Base-by-base conservation (phyloP, 2,329 filamentous ascomycete genomes). In the Paraconiothyrium sp. region DNA sequence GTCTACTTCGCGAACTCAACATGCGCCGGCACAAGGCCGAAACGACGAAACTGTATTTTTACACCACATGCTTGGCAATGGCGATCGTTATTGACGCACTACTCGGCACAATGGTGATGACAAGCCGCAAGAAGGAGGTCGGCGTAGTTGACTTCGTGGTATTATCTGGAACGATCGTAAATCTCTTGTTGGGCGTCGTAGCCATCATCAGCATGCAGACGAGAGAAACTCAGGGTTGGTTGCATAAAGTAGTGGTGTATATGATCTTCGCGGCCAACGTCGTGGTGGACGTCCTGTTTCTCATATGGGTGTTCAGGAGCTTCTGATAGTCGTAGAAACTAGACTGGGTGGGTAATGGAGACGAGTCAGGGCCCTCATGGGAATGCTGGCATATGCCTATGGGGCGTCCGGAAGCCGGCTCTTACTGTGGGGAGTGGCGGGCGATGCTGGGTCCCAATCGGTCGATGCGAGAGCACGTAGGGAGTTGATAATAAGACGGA, bases 131-230 rank as follows among this genome's bases (percentile, higher is more conserved):
- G 72, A 90, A 86, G 74, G 83, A 90, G 66, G 83, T 86, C 4
- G 83, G 88, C n/a, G 88, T 92, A 75, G 92, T 94, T 3, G 90
- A 94, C 69, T 87, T 86, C 0, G 91, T 89, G 9, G 90, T 92
- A 1, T 84, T 91, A 1, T 82, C 92, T 44, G 91, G 90, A 10
- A 88, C 90, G 16, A 84, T 91, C 35, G 83, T 86, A 34, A 91
- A 89, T 65, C 75, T 93, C 44, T 84, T 77, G 46, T 58, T 78
- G 10, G 70, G 73, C 37, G 54, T 71, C 46, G 66, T 76, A 35
- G 75, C 72, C 3, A 59, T 77, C 1, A 60, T 71, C 34, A 77
- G 70, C 62, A 75, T 78, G 73, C 66, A 66, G 60, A 75, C 70
- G 2, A 65, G 59, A 30, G 73, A 76, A 46, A 65, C 64, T 32